These are phyloP conservation scores for Ramalina intermedia DNA, from an alignment of 495 filamentous ascomycete species.

Conservation along the genomic window DNA sequence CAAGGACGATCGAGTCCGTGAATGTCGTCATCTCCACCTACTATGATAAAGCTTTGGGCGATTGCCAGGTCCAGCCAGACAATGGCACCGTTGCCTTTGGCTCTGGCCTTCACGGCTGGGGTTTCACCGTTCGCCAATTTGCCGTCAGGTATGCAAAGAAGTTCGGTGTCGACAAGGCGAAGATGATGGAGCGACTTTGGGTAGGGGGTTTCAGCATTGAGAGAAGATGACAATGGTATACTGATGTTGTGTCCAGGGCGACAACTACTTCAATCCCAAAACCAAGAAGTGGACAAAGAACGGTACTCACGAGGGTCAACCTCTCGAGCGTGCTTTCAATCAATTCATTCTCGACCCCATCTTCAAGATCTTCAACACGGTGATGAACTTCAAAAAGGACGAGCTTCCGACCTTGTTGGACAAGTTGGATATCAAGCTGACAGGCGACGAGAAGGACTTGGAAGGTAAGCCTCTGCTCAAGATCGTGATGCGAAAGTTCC, in stretches of 20 bases:
- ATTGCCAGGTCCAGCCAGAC: conserved; percentile 95
- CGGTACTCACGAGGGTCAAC: conserved; percentile 64
- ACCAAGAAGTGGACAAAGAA: conserved; percentile 99
- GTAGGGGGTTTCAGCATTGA: conserved; percentile 31
- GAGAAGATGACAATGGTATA: background rate
- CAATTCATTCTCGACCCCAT: conserved; percentile 98
- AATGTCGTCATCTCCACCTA: conserved; percentile 99
- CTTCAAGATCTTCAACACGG: conserved; percentile 89
- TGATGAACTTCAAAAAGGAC: conserved; percentile 99
- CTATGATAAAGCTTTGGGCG: conserved; percentile 91
- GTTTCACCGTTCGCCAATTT: conserved; percentile 98
- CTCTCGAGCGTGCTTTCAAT: conserved; percentile 95
- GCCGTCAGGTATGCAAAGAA: conserved; percentile 96
- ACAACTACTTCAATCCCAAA: conserved; percentile 98
- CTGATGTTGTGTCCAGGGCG: conserved; percentile 44
- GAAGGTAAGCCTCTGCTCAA: conserved; percentile 96
- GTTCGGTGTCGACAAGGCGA: conserved; percentile 96
- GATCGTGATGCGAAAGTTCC: conserved; percentile 94
- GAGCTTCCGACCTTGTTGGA: conserved; percentile 68
- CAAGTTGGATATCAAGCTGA: conserved; percentile 88
- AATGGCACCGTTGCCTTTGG: conserved; percentile 96
- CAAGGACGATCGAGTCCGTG: conserved; percentile 96
- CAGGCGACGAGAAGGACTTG: conserved; percentile 73
- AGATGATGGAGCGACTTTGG: conserved; percentile 99
- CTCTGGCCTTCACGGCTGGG: conserved; percentile 99